Conservation (phyloP, 2,329 filamentous ascomycete genomes). For the Tolypocladium guangdongense region DNA sequence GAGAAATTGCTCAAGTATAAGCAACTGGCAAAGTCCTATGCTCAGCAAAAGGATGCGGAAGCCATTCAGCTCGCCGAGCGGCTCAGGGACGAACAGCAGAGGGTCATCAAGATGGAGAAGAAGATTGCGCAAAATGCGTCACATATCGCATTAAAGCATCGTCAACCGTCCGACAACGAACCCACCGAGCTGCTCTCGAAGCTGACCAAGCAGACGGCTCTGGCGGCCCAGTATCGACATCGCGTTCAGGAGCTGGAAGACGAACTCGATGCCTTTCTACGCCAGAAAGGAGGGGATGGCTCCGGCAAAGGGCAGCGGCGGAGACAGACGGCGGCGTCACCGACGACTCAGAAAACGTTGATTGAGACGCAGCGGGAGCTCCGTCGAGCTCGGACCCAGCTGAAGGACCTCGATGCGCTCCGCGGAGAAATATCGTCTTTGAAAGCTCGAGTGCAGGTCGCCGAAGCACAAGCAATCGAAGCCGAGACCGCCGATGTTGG, state of each 20-base stretch:
- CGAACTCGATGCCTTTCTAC: slow-evolving; percentile 30
- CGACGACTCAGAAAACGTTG: slow-evolving; percentile 38
- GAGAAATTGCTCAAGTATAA: slow-evolving; percentile 72
- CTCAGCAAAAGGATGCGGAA: slow-evolving; percentile 65
- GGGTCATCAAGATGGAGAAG: slow-evolving; percentile 52
- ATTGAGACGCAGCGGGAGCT: slow-evolving; percentile 44
- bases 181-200: slow-evolving; percentile 39
- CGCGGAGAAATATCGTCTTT: slow-evolving; percentile 42
- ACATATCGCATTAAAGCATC: slow-evolving; percentile 32
- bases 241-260: slow-evolving; percentile 49
- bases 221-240: slow-evolving; percentile 46
- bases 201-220: slow-evolving; percentile 44
- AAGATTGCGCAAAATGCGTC: slow-evolving; percentile 49
- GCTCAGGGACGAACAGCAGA: slow-evolving; percentile 57
- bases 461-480: slow-evolving; percentile 26
- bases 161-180: slow-evolving; percentile 27
- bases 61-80: slow-evolving; percentile 54
- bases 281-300: slow-evolving; percentile 22
- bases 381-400: slow-evolving; percentile 40
- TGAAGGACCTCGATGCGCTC: slow-evolving; percentile 39
- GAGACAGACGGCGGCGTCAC: slow-evolving; percentile 30
- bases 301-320: slow-evolving; percentile 21
- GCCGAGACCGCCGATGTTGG: slow-evolving; percentile 15
- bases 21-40: slow-evolving; percentile 67
- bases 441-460: slow-evolving; percentile 36